Conservation (phyloP, 805 yeast genomes). For the Pachysolen tannophilus region DNA sequence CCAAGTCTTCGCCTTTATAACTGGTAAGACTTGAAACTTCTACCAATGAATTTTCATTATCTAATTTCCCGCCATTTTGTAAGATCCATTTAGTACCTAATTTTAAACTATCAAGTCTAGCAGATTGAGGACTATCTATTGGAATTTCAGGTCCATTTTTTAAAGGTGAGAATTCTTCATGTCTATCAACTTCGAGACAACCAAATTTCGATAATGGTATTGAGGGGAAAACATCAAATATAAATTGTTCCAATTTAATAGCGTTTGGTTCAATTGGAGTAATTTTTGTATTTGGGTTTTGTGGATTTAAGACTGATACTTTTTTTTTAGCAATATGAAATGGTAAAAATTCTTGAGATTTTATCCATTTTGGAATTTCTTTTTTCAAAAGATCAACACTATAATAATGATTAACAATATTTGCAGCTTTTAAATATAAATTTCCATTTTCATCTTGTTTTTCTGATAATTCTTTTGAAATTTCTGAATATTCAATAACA, state of each 20-base stretch:
- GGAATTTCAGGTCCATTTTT: constrained; percentile 83
- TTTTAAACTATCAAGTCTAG: constrained; percentile 53
- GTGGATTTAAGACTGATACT: constrained; percentile 45
- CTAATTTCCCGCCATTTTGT: constrained; percentile 58
- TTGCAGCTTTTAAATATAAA: constrained; percentile 83
- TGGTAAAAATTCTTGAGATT: constrained; percentile 63
- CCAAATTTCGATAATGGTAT: constrained; percentile 71
- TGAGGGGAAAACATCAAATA: constrained; percentile 88
- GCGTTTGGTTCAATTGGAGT: constrained; percentile 83
- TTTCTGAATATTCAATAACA: constrained; percentile 94
- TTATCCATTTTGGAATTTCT: constrained; percentile 63
- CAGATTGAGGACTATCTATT: constrained; percentile 80
- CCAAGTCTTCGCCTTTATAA: constrained; percentile 69
- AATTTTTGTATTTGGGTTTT: constrained; percentile 33
- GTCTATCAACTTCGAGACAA: constrained; percentile 82
- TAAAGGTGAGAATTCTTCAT: constrained; percentile 85
- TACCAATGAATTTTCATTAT: constrained; percentile 37
- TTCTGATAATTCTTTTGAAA: constrained; percentile 64
- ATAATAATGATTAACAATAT: constrained; percentile 95
- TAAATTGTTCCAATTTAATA: constrained; percentile 91
- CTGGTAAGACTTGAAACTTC: constrained; percentile 76
- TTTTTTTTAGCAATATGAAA: constrained; percentile 93
- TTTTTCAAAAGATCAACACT: constrained; percentile 62
- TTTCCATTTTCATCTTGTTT: constrained; percentile 53
- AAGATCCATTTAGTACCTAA: constrained; percentile 71